Base-by-base conservation (phyloP, 441 rosid species). In the Pelargonium fulgidum region DNA sequence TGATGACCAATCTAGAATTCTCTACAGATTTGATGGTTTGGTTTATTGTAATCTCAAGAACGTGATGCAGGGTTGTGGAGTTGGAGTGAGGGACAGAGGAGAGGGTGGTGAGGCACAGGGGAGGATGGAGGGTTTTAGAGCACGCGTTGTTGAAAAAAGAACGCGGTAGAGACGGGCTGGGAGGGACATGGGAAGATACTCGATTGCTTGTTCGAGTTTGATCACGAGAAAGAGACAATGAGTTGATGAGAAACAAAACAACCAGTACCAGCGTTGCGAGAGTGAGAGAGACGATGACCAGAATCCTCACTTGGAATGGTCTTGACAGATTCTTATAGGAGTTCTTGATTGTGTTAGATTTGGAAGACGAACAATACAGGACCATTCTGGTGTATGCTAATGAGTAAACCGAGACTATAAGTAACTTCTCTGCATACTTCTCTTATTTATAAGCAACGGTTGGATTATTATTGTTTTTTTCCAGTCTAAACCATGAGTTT, bases 81-180 rank as follows among this genome's bases (percentile, higher is more conserved):
- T 52, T 67, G 72, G 48, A 44, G 48, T 1, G 48, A 1, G 47
- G 13, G 26, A 66, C 20, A 42, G 70, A 66, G 48, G 76, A 64
- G 16, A 73, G 72, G 29, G 68, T 39, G 7, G n/a, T 39, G 65
- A 68, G 41, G 68, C 72, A 68, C 11, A 52, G 33, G 63, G 65
- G 39, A 39, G 72, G 72, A 6, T 68, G 52, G 1, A 73, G 50
- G 42, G 72, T 68, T 52, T 12, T 50, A 1, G 7, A 13, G 58
- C 72, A 73, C 0, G 68, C 65, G n/a, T 3, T 62, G 12, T 41
- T 36, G 29, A 73, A 3, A 5, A 14, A 11, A 16, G 59, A 16
- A 52, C 14, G 59, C 19, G 59, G 7, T 8, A 62, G 47, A 42
- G 9, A 0, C 0, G 11, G 47, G 10, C 1, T 7, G 11, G 47